Percentiles rank a stretch among this genome's conserved stretches.
Evolutionary conservation across 306 rosid species (phyloP).

Genomic region (Clitoria ternatea): DNA sequence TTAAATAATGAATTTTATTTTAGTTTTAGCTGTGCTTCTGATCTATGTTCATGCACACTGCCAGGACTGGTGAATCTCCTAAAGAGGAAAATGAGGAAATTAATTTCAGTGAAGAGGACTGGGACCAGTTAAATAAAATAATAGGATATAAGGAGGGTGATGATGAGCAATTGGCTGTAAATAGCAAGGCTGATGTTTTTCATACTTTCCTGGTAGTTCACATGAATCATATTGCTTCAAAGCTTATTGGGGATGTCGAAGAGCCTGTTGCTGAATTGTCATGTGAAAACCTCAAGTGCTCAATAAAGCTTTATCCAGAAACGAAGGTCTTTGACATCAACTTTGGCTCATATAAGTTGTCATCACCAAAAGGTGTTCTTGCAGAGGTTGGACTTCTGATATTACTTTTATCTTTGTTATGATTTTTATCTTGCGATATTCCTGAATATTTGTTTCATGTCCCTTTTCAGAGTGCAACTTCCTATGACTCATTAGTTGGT

Average conservation of each 20-base stretch:
- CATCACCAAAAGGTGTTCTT: conserved; percentile 86
- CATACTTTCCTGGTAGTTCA: conserved; percentile 70
- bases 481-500: conserved; percentile 70
- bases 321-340: conserved; percentile 77
- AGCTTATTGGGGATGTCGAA: conserved; percentile 73
- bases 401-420: background rate
- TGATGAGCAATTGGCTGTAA: conserved; percentile 43
- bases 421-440: conserved; percentile 15
- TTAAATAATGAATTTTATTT: conserved; percentile 10
- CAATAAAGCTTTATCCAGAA: conserved; percentile 82
- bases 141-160: conserved; percentile 94
- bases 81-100: conserved; percentile 70
- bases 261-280: conserved; percentile 81
- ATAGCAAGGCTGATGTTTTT: conserved; percentile 62
- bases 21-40: conserved; percentile 15
- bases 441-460: conserved; percentile 20
- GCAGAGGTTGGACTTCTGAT: conserved; percentile 62
- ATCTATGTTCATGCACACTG: conserved; percentile 14
- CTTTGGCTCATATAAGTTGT: conserved; percentile 80
- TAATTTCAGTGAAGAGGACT: conserved; percentile 79
- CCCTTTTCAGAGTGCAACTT: conserved; percentile 85
- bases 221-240: conserved; percentile 92
- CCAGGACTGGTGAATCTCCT: conserved; percentile 63
- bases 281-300: conserved; percentile 80
- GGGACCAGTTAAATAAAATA: conserved; percentile 76